A percentile compares a stretch with the other conserved stretches of the same genome.
These are phyloP conservation scores for Orbilia javanica DNA, from an alignment of 2,329 filamentous ascomycete species.

Conservation along the genomic window DNA sequence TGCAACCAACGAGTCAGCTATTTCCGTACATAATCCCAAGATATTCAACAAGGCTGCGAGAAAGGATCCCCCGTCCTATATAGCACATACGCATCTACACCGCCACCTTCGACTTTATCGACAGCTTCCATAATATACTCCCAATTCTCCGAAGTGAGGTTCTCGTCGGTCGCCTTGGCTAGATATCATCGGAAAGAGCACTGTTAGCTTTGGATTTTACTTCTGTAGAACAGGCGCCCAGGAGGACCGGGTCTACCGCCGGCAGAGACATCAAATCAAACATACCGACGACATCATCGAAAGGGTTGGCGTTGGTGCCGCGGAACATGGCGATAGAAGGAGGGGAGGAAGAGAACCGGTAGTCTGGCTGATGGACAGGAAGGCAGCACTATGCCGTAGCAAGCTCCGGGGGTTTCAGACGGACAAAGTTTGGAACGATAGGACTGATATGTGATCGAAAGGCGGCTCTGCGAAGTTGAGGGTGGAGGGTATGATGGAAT, in stretches of 20 bases:
- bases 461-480: conserved; percentile 23
- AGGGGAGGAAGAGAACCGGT: background rate
- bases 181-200: conserved; percentile 46
- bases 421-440: background rate
- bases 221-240: background rate
- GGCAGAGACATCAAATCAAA: conserved; percentile 20
- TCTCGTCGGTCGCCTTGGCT: conserved; percentile 95
- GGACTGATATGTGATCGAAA: conserved; percentile 1
- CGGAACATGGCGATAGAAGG: conserved; percentile 51
- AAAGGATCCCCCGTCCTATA: background rate
- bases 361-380: background rate
- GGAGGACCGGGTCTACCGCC: background rate
- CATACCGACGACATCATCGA: conserved; percentile 57
- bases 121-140: conserved; percentile 70
- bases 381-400: conserved; percentile 3
- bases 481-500: conserved; percentile 24
- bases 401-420: conserved; percentile 5
- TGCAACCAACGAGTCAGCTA: conserved; percentile 31
- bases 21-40: background rate
- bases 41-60: background rate
- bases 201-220: conserved; percentile 8
- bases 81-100: conserved; percentile 65
- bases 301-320: conserved; percentile 49
- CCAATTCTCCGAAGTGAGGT: conserved; percentile 86
- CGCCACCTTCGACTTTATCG: conserved; percentile 65